Conservation (phyloP, 164 flowering plant genomes). For the Magnolia kwangsiensis region DNA sequence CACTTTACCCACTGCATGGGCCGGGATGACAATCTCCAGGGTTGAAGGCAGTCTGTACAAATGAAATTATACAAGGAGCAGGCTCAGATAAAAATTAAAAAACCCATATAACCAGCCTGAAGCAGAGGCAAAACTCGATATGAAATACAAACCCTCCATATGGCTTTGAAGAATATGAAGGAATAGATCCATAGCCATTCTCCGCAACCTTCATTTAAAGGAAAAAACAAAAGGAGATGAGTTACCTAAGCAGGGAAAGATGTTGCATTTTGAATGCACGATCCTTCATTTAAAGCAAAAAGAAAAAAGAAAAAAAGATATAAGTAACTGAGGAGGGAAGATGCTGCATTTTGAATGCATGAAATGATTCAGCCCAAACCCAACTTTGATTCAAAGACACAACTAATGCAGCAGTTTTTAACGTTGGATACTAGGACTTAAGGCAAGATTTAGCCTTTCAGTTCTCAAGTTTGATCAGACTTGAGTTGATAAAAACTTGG, state of each 20-base stretch:
- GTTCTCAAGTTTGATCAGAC: too few relatives aligned
- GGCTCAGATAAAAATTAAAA: neutral
- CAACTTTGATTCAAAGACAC: too few relatives aligned
- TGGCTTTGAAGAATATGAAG: constrained; percentile 66
- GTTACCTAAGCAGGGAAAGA: neutral
- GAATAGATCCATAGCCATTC: constrained; percentile 58
- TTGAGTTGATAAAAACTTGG: too few relatives aligned
- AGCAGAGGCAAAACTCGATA: neutral
- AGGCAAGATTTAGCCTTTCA: too few relatives aligned
- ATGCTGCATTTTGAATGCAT: too few relatives aligned
- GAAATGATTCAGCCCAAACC: too few relatives aligned
- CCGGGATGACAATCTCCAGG: constrained; percentile 78
- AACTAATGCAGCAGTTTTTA: too few relatives aligned
- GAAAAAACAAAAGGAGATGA: constrained; percentile 1
- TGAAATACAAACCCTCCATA: constrained; percentile 68
- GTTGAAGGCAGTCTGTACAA: constrained; percentile 55
- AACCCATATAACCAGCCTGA: too few relatives aligned
- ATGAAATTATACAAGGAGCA: neutral
- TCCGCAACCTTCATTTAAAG: constrained; percentile 58
- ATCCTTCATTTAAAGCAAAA: too few relatives aligned
- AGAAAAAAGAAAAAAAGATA: too few relatives aligned
- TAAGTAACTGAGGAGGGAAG: too few relatives aligned
- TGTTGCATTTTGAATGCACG: neutral
- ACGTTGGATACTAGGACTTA: too few relatives aligned
- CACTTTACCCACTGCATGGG: constrained; percentile 82